Conservation (phyloP, 345 rosid genomes). For the Turnera subulata region DNA sequence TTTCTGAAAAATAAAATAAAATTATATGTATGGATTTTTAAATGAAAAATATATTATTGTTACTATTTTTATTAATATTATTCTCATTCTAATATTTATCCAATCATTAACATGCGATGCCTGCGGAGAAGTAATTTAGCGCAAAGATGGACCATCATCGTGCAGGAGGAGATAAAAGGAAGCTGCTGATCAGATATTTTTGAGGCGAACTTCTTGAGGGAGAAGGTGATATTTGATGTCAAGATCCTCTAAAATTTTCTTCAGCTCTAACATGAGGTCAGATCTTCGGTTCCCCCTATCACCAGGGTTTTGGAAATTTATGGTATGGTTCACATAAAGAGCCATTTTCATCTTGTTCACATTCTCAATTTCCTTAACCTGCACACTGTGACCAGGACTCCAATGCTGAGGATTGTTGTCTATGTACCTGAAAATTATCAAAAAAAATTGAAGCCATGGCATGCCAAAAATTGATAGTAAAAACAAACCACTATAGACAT, state of each 20-base stretch:
- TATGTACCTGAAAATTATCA: slow-evolving; percentile 45
- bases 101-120: too few species aligned
- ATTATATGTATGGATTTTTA: too few species aligned
- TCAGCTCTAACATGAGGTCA: slow-evolving; percentile 48
- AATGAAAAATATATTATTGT: too few species aligned
- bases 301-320: slow-evolving; percentile 56
- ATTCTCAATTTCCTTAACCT: slow-evolving; percentile 59
- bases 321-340: slow-evolving; percentile 51
- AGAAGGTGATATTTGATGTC: slow-evolving; percentile 50
- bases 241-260: slow-evolving; percentile 54
- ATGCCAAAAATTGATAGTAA: too few species aligned
- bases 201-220: slow-evolving; percentile 58
- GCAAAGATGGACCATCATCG: too few species aligned
- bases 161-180: too few species aligned
- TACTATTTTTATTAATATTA: too few species aligned
- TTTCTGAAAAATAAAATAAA: too few species aligned
- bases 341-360: slow-evolving; percentile 70
- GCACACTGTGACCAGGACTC: slow-evolving; percentile 44
- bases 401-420: slow-evolving; percentile 65
- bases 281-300: slow-evolving; percentile 55
- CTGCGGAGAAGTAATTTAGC: too few species aligned
- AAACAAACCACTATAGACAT: slow-evolving; percentile 4
- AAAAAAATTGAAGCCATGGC: background rate
- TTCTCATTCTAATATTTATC: too few species aligned
- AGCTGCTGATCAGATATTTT: too few species aligned